A percentile compares a stretch with the other conserved stretches of the same genome.
These are phyloP conservation scores for Hericium erinaceus DNA, from an alignment of 768 basidiomycete species.

Conservation along the genomic window DNA sequence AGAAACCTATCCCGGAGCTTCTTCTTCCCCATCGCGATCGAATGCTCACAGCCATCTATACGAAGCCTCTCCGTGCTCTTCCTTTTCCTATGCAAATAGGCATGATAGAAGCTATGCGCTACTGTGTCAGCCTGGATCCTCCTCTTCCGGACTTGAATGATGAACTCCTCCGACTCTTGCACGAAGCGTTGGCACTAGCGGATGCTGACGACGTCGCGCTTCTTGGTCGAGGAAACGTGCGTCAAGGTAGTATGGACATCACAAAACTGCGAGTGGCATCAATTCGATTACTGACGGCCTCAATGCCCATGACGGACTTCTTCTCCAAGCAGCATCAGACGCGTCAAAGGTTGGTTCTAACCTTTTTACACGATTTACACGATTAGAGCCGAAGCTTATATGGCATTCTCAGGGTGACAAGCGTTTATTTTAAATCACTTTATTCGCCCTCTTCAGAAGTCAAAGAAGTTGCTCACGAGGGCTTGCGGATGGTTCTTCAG, in stretches of 20 bases:
- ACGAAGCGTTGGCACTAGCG: conserved; percentile 90
- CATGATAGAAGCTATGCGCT: conserved; percentile 94
- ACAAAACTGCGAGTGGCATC: conserved; percentile 89
- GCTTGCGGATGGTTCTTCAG: conserved; percentile 77
- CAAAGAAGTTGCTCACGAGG: conserved; percentile 92
- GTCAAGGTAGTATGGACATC: conserved; percentile 74
- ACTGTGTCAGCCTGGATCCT: conserved; percentile 82
- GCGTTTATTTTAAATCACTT: conserved; percentile 96
- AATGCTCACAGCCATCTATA: conserved; percentile 83
- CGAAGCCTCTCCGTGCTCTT: conserved; percentile 91
- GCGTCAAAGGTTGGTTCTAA: conserved; percentile 59
- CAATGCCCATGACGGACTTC: conserved; percentile 93
- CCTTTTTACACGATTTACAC: background rate
- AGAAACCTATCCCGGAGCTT: conserved; percentile 67
- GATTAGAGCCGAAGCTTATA: background rate
- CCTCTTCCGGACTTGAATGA: conserved; percentile 89
- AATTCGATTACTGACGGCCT: conserved; percentile 85
- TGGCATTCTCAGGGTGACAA: conserved; percentile 56
- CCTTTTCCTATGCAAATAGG: conserved; percentile 95
- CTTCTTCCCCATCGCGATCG: conserved; percentile 79
- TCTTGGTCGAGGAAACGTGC: conserved; percentile 60
- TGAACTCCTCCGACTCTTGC: conserved; percentile 81
- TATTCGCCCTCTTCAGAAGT: conserved; percentile 88
- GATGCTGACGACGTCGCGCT: conserved; percentile 91
- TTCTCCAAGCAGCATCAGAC: conserved; percentile 78